phyloP scores from a whole-genome alignment of 805 yeast genomes.

The Saturnispora gosingensis region DNA sequence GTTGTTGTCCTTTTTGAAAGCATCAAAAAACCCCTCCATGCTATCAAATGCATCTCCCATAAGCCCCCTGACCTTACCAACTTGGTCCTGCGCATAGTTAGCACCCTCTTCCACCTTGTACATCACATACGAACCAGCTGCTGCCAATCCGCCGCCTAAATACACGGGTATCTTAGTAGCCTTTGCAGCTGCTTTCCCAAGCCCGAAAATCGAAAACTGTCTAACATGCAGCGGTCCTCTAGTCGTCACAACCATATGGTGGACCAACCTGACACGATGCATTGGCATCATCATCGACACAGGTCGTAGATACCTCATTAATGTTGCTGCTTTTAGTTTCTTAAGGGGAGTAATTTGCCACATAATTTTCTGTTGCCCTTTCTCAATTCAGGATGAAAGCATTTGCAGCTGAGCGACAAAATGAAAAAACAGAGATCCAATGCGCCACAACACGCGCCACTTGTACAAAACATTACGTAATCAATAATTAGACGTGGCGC shows the following conservation, averaged over 20 bases:
- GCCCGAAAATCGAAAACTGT: constrained; percentile 27
- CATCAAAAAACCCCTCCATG: constrained; percentile 27
- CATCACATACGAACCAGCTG: constrained; percentile 87
- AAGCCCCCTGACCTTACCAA: constrained; percentile 53
- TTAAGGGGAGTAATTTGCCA: background rate
- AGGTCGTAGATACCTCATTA: background rate
- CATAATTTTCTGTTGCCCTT: background rate
- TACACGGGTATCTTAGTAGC: constrained; percentile 64
- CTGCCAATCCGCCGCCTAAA: constrained; percentile 85
- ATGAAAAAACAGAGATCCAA: background rate
- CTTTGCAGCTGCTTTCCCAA: constrained; percentile 47
- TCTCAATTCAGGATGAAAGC: background rate
- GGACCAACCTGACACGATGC: constrained; percentile 5
- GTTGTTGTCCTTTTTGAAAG: constrained; percentile 11
- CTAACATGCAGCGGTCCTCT: constrained; percentile 5
- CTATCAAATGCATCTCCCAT: constrained; percentile 44
- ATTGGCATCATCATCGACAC: constrained; percentile 1
- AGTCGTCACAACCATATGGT: background rate
- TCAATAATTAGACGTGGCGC: background rate
- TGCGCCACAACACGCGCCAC: background rate
- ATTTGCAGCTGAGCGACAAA: background rate
- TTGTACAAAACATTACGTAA: background rate
- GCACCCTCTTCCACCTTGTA: constrained; percentile 88
- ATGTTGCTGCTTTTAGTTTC: background rate
- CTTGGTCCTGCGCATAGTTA: constrained; percentile 54